phyloP scores from a whole-genome alignment of 2,329 filamentous ascomycete genomes.

The Apiospora rasikravindrae region DNA sequence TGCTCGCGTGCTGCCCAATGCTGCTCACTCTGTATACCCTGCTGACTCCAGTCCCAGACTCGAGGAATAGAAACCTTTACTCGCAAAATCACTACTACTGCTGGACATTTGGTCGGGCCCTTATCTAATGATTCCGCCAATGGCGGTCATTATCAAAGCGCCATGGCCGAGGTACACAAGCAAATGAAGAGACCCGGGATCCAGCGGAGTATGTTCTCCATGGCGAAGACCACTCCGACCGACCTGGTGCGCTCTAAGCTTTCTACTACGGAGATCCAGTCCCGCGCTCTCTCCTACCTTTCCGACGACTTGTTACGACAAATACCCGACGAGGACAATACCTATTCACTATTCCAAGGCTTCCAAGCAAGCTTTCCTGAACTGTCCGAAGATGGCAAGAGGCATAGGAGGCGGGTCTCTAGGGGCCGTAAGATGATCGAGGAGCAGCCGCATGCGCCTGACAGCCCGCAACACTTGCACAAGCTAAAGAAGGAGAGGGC shows the following conservation, averaged over 20 bases:
- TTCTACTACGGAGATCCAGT: conserved; percentile 90
- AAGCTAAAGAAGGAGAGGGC: conserved; percentile 82
- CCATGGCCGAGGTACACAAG: conserved; percentile 87
- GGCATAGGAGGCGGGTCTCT: conserved; percentile 72
- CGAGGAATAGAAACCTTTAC: conserved; percentile 91
- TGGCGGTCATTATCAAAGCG: conserved; percentile 77
- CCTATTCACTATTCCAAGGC: conserved; percentile 94
- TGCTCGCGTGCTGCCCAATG: conserved; percentile 19
- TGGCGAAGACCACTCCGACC: conserved; percentile 89
- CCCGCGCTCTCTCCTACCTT: conserved; percentile 85
- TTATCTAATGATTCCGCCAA: conserved; percentile 57
- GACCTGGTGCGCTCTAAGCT: conserved; percentile 92
- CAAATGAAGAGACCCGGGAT: conserved; percentile 83
- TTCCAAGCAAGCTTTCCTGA: conserved; percentile 89
- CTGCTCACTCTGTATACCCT: conserved; percentile 17
- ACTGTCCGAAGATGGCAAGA: conserved; percentile 71
- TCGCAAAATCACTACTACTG: conserved; percentile 92
- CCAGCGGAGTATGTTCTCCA: conserved; percentile 88
- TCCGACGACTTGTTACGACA: conserved; percentile 89
- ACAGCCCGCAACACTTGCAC: conserved; percentile 69
- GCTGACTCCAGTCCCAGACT: conserved; percentile 57
- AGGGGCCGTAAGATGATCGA: conserved; percentile 78
- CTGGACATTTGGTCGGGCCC: conserved; percentile 83
- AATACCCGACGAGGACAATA: conserved; percentile 84
- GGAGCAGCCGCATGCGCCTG: conserved; percentile 60